Base-by-base conservation (phyloP, 1,284 basidiomycete genomes). In the Testicularia cyperi region DNA sequence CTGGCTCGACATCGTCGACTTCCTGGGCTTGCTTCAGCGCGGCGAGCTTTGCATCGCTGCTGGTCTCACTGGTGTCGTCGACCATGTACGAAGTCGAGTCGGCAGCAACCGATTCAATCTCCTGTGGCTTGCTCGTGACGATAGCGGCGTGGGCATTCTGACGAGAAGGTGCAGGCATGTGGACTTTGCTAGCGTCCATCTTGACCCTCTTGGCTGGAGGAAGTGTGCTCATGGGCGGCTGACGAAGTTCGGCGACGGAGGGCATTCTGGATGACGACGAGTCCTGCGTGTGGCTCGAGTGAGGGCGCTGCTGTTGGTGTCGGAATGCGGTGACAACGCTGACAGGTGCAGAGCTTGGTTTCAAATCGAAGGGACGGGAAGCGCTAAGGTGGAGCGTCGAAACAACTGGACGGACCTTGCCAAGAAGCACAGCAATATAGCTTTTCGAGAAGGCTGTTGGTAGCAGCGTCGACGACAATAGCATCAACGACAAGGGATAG, bases 191-290 rank as follows among this genome's bases (percentile, higher is more conserved):
- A 20, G 9, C 22, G 25, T 52, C 44, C 44, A 52, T 36, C 48
- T 53, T 63, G 40, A 38, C 42, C 19, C 60, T 44, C 38, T 63
- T 63, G 9, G 60, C 48, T 2, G 53, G 60, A 18, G 60, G 60
- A 15, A 57, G 41, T 52, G 52, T 56, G 35, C 40, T 15, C 25
- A 32, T 2, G 23, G 44, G 31, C 15, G 60, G 45, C 29, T 48
- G 47, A 28, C 28, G 48, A 19, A 63, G 30, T 23, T 63, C 27
- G 29, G 60, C 60, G 39, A 63, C 47, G 31, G 53, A 63, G 44
- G 60, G 60, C 60, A 63, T 63, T 37, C 48, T 48, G 46, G 44
- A 15, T 9, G 36, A 36, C n/a, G n/a, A n/a, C n/a, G n/a, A n/a
- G n/a, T n/a, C n/a, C n/a, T n/a, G n/a, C n/a, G n/a, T n/a, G n/a